These are phyloP conservation scores for Talaromyces albobiverticillius DNA, from an alignment of 2,329 filamentous ascomycete species.

Conservation along the genomic window DNA sequence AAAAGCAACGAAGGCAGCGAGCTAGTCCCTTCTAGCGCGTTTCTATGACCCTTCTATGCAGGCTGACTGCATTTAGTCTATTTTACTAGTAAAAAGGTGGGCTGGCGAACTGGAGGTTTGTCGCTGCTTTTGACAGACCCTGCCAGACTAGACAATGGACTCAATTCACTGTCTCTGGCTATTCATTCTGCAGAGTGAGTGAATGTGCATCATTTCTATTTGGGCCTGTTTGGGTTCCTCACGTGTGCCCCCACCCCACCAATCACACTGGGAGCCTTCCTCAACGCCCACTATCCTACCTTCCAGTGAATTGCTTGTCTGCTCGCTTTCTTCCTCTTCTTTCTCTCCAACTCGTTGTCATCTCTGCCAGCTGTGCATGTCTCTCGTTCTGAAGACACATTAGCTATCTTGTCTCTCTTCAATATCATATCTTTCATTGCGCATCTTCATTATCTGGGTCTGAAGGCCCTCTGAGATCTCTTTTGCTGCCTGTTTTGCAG, in stretches of 20 bases:
- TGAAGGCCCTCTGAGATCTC: too few species aligned
- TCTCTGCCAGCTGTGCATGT: too few species aligned
- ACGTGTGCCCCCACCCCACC: background rate
- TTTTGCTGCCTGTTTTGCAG: too few species aligned
- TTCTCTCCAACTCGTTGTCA: background rate
- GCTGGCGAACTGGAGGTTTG: background rate
- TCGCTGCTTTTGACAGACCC: background rate
- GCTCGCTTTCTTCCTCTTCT: background rate
- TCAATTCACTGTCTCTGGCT: background rate
- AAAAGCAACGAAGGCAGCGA: background rate
- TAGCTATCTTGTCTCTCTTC: too few species aligned
- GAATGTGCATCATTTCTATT: background rate
- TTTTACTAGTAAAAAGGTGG: too few species aligned
- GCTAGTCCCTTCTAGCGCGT: constrained; percentile 10
- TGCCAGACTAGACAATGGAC: background rate
- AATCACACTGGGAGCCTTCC: background rate
- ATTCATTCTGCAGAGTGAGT: background rate
- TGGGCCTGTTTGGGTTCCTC: background rate
- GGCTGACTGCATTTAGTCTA: constrained; percentile 1
- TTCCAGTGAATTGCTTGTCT: background rate
- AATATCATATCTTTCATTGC: too few species aligned
- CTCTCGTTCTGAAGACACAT: too few species aligned
- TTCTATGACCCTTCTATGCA: constrained; percentile 14
- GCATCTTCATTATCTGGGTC: too few species aligned
- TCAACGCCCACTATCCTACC: background rate